Evolutionary conservation across 371 early-diverging fungal species (phyloP), one percentile per base, ranked within the genome.

Genomic region (Syncephalastrum racemosum): DNA sequence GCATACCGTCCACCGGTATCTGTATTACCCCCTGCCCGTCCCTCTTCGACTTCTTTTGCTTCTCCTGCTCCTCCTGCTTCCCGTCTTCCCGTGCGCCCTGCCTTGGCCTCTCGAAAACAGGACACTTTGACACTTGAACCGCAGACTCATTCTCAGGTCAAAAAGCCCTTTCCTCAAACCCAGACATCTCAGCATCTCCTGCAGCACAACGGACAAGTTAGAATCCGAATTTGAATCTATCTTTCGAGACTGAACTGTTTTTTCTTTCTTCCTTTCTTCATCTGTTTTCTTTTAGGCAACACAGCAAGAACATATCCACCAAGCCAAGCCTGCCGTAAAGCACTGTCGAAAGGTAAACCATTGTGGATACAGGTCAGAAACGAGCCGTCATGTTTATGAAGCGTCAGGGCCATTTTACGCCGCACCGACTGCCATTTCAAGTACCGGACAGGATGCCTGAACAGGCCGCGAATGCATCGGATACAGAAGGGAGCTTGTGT

Each of bases 321-420:
- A 56, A 56, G 36, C 19, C 18, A 54, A 19, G 54, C 43, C 36
- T 10, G 10, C 43, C 43, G 25, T 44, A 20, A 54, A 45, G 19
- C 22, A 45, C 12, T 8, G 1, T 45, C 19, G 13, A 19, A 16
- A 45, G 22, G 46, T 45, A 16, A 45, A 45, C 7, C n/a, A 45
- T 31, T 31, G 36, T 19, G 46, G 13, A 23, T 12, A 53, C 16
- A 20, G 41, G 23, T 13, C 6, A 53, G 23, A 53, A 18, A 10
- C 5, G 12, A 53, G 22, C 18, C 1, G 10, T 53, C 42, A 41
- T 16, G 13, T 54, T 13, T 54, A 44, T 15, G 20, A 22, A 45
- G 27, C 20, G 52, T 14, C 54, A 63, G 63, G 59, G 55, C 39
- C 55, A 50, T 4, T 63, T 63, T 51, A 58, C 45, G 46, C 54